A percentile compares a stretch with the other conserved stretches of the same genome.
These are phyloP conservation scores for Linaria vulgaris DNA, from an alignment of 257 asterid genomes.

Conservation along the genomic window DNA sequence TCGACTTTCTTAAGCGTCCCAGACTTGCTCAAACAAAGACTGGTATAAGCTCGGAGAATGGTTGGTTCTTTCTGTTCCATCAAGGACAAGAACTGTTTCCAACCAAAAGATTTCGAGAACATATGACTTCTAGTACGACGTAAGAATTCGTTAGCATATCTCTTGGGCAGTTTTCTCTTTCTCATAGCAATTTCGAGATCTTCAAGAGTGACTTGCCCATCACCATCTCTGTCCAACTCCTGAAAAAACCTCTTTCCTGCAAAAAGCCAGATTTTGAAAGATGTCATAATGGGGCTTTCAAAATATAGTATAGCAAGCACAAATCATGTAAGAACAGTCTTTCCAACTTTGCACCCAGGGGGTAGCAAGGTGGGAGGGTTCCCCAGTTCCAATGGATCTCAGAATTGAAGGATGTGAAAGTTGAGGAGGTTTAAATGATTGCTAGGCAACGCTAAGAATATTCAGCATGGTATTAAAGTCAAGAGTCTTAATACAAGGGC, in stretches of 20 bases:
- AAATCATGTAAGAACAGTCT: neutral
- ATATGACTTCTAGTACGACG: constrained; percentile 84
- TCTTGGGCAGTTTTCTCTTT: constrained; percentile 86
- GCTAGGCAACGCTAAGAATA: too few relatives aligned
- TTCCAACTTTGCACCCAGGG: neutral
- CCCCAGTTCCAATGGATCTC: too few relatives aligned
- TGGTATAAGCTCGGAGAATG: constrained; percentile 92
- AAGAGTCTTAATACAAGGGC: too few relatives aligned
- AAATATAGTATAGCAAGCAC: constrained; percentile 6
- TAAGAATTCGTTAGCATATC: constrained; percentile 95
- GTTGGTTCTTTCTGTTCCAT: constrained; percentile 99
- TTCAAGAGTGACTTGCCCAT: constrained; percentile 95
- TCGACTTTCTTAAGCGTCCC: constrained; percentile 94
- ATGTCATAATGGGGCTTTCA: constrained; percentile 4
- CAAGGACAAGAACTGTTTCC: constrained; percentile 92
- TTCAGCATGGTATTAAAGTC: too few relatives aligned
- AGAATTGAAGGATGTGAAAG: too few relatives aligned
- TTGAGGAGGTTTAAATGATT: too few relatives aligned
- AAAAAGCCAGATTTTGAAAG: constrained; percentile 24
- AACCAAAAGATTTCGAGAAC: constrained; percentile 92
- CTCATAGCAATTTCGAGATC: constrained; percentile 95
- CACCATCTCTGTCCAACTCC: constrained; percentile 98
- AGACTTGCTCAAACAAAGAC: constrained; percentile 96
- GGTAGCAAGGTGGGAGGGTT: too few relatives aligned
- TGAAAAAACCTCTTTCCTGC: constrained; percentile 92